Base-by-base conservation (phyloP, 805 yeast species). In the Kazachstania bromeliacearum region DNA sequence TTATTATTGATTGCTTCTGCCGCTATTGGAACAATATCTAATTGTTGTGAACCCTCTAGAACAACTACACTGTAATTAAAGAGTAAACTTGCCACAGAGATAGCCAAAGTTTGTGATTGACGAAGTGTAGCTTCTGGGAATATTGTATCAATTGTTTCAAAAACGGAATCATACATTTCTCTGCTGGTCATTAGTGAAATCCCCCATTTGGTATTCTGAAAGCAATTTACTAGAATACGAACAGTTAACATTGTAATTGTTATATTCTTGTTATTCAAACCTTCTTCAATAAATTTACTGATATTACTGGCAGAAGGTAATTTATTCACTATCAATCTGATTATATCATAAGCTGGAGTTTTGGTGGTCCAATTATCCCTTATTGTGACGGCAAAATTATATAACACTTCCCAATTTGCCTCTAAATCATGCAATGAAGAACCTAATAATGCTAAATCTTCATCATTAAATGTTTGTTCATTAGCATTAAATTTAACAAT, bases 401-500 rank as follows among this genome's bases (percentile, higher is more conserved):
- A 53, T 6, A 73, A 48, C 5, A 51, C 48, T 14, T 55, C 56
- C 28, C 65, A 60, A 9, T 59, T 52, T 8, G 52, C 40, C 33
- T 59, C 49, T 9, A 56, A 41, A 15, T 48, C 45, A 14, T 59
- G 46, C 31, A 66, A 47, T 1, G 57, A 55, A 2, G 51, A 33
- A 2, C 60, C 63, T 28, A 67, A 53, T 13, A 52, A 48, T 0
- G 51, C 46, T 12, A 67, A 23, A 12, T 56, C 50, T 8, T 51
- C 52, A 20, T 53, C 61, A n/a, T 53, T 48, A 30, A 64, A 56
- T 4, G 62, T 57, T 17, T 48, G 39, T 28, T 65, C 95, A 48
- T 73, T 74, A 13, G 71, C 70, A 56, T 83, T 82, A 46, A 84
- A 70, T 49, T 80, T 76, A 25, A 70, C 74, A 20, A 89, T 71